phyloP scores from a whole-genome alignment of 2,329 filamentous ascomycete species.

The Bipolaris oryzae region DNA sequence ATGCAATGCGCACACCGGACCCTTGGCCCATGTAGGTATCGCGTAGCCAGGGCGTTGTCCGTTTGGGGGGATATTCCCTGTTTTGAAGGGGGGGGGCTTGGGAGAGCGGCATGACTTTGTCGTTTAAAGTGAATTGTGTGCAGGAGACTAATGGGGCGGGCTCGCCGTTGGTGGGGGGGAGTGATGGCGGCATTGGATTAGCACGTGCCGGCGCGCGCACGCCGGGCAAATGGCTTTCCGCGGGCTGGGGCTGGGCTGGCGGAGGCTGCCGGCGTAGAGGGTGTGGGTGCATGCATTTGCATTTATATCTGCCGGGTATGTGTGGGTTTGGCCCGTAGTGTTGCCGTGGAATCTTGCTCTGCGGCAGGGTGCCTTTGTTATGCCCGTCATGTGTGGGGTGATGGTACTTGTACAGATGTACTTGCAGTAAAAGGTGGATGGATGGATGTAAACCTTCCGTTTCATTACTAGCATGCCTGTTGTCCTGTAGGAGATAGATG shows the following conservation, averaged over 20 bases:
- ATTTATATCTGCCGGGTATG: background rate
- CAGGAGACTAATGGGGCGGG: background rate
- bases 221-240: background rate
- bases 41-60: background rate
- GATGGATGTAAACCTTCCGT: too few relatives aligned
- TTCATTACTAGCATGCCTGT: too few relatives aligned
- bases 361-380: background rate
- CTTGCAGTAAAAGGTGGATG: too few relatives aligned
- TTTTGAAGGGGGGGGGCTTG: background rate
- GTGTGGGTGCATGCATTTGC: too few relatives aligned
- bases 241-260: background rate
- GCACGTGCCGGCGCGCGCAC: background rate
- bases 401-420: too few relatives aligned
- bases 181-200: background rate
- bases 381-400: background rate
- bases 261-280: background rate
- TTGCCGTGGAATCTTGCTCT: background rate
- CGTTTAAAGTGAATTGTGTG: constrained; percentile 1
- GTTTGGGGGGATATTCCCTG: constrained; percentile 12
- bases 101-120: background rate
- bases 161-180: constrained; percentile 1
- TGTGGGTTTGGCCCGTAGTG: background rate
- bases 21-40: constrained; percentile 2
- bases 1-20: background rate
- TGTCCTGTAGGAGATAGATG: too few relatives aligned